These are phyloP conservation scores for Pholiota molesta DNA, from an alignment of 768 basidiomycete species.

Conservation along the genomic window DNA sequence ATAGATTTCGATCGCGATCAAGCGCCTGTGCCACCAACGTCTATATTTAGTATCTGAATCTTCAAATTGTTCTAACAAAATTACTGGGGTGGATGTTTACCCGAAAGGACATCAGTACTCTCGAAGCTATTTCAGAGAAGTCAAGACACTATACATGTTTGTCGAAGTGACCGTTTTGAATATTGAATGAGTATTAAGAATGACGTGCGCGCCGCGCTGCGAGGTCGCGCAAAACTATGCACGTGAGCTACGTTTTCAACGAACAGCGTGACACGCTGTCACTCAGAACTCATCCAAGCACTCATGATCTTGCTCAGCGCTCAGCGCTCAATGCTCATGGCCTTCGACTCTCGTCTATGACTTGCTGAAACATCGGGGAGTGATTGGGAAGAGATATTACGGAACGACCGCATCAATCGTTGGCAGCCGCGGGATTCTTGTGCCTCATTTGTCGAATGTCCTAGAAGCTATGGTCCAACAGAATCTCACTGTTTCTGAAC, in stretches of 20 bases:
- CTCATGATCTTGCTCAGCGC: too few species aligned
- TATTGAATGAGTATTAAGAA: background rate
- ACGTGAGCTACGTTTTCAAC: too few species aligned
- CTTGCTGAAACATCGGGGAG: constrained; percentile 57
- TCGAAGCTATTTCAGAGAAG: background rate
- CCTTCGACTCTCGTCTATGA: too few species aligned
- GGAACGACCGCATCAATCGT: constrained; percentile 34
- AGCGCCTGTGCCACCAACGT: background rate
- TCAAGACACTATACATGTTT: background rate
- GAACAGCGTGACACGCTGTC: too few species aligned
- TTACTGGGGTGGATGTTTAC: background rate
- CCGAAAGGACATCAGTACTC: background rate
- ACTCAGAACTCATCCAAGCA: too few species aligned
- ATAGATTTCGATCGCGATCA: background rate
- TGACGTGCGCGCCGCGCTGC: too few species aligned
- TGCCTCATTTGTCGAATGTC: constrained; percentile 61
- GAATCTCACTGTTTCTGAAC: constrained; percentile 75
- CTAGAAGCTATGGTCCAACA: constrained; percentile 62
- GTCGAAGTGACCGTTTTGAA: background rate
- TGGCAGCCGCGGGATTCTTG: constrained; percentile 60
- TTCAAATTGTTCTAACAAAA: too few species aligned
- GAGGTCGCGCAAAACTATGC: too few species aligned
- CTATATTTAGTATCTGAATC: background rate
- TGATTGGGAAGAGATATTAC: constrained; percentile 81
- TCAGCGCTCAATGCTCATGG: too few species aligned